These are phyloP conservation scores for Didymella exigua DNA, from an alignment of 2,329 filamentous ascomycete genomes.

Conservation along the genomic window DNA sequence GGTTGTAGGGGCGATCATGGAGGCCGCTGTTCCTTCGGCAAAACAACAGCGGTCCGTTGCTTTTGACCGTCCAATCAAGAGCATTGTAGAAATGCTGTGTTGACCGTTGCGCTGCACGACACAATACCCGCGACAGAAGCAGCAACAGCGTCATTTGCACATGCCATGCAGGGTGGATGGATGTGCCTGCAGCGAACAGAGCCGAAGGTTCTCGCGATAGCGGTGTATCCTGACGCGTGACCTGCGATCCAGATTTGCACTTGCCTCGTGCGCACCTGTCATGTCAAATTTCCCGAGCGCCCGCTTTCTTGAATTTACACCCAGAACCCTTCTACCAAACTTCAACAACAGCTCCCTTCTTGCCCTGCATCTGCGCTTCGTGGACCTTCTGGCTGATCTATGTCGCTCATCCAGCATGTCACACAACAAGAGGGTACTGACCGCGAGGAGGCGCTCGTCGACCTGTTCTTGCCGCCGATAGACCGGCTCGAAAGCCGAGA, in stretches of 20 bases:
- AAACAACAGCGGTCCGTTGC: neutral
- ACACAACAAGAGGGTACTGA: slow-evolving; percentile 57
- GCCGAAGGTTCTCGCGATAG: slow-evolving; percentile 11
- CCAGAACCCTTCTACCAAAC: slow-evolving; percentile 7
- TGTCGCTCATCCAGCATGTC: slow-evolving; percentile 61
- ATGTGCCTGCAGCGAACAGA: neutral
- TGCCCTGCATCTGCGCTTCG: slow-evolving; percentile 18
- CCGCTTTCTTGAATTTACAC: slow-evolving; percentile 10
- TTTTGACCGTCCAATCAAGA: slow-evolving; percentile 12
- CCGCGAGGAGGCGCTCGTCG: slow-evolving; percentile 49
- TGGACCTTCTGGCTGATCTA: slow-evolving; percentile 31
- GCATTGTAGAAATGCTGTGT: neutral
- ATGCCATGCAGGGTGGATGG: slow-evolving; percentile 1
- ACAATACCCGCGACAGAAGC: neutral
- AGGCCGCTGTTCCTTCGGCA: slow-evolving; percentile 8
- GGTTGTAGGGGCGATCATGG: neutral
- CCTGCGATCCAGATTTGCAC: slow-evolving; percentile 9
- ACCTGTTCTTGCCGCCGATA: slow-evolving; percentile 44
- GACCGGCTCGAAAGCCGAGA: slow-evolving; percentile 40
- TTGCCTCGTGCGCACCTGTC: slow-evolving; percentile 12
- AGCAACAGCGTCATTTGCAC: slow-evolving; percentile 8
- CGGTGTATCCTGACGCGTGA: slow-evolving; percentile 16
- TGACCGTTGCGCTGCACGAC: neutral
- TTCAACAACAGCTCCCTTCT: slow-evolving; percentile 5
- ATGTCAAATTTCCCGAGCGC: slow-evolving; percentile 12